These are phyloP conservation scores for Fusarium metavorans DNA, from an alignment of 2,329 filamentous ascomycete species.

Conservation along the genomic window DNA sequence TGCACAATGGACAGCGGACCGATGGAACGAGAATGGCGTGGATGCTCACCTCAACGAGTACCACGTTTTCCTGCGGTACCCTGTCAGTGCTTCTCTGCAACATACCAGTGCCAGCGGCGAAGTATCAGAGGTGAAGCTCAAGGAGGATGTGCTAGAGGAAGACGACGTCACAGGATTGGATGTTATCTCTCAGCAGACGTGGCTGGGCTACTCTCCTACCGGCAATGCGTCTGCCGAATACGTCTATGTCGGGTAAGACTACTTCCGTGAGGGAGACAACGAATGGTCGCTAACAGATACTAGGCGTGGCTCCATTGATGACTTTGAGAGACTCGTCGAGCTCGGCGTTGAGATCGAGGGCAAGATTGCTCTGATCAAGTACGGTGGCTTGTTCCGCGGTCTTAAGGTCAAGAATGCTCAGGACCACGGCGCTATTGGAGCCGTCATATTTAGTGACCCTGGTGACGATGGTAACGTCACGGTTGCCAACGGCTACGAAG, in stretches of 20 bases:
- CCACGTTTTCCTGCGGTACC: conserved; percentile 72
- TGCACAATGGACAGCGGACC: conserved; percentile 54
- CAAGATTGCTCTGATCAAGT: conserved; percentile 83
- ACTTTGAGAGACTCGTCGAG: conserved; percentile 78
- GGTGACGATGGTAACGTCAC: conserved; percentile 85
- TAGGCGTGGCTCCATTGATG: conserved; percentile 74
- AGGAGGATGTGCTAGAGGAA: conserved; percentile 78
- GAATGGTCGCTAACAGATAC: not conserved
- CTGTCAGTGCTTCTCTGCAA: conserved; percentile 64
- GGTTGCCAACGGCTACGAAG: conserved; percentile 76
- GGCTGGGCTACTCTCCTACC: conserved; percentile 85
- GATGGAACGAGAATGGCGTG: conserved; percentile 53
- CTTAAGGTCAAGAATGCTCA: conserved; percentile 87
- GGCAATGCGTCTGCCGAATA: conserved; percentile 82
- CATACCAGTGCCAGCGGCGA: conserved; percentile 55
- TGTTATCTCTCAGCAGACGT: conserved; percentile 76
- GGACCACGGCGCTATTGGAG: conserved; percentile 85
- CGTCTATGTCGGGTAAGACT: conserved; percentile 76
- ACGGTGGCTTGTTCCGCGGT: conserved; percentile 82
- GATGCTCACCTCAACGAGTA: conserved; percentile 58
- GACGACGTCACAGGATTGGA: conserved; percentile 79
- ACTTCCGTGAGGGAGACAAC: no score
- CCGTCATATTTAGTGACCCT: conserved; percentile 85
- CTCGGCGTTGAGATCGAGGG: conserved; percentile 77
- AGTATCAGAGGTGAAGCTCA: conserved; percentile 73